phyloP scores from a whole-genome alignment of 805 yeast species.

The Metschnikowia matae region DNA sequence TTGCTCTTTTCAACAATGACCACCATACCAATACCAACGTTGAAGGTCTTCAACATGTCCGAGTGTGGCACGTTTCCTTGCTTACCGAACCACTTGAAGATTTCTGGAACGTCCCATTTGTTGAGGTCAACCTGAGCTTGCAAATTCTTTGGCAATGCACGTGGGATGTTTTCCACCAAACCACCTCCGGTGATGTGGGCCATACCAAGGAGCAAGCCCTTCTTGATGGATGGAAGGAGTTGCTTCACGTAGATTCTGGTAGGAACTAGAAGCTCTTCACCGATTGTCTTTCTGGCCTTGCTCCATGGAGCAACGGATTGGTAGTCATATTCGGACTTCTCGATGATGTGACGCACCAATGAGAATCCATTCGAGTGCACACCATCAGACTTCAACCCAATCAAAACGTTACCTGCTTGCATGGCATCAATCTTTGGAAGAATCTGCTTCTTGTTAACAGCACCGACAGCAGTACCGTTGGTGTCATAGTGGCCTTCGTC shows the following conservation, averaged over 20 bases:
- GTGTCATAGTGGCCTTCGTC: slow-evolving; percentile 95
- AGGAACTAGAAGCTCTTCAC: slow-evolving; percentile 82
- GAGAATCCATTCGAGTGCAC: slow-evolving; percentile 97
- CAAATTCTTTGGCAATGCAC: slow-evolving; percentile 79
- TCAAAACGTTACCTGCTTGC: slow-evolving; percentile 73
- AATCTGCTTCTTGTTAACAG: slow-evolving; percentile 70
- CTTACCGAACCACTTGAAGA: slow-evolving; percentile 91
- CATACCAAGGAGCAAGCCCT: slow-evolving; percentile 72
- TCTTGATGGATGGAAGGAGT: slow-evolving; percentile 65
- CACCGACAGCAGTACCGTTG: slow-evolving; percentile 98
- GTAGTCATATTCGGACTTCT: slow-evolving; percentile 67
- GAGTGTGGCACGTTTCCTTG: slow-evolving; percentile 84
- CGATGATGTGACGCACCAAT: slow-evolving; percentile 86
- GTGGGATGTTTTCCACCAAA: slow-evolving; percentile 89
- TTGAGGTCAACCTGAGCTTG: slow-evolving; percentile 77
- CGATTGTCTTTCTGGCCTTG: slow-evolving; percentile 61
- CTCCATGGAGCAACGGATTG: slow-evolving; percentile 81
- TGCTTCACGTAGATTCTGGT: slow-evolving; percentile 94
- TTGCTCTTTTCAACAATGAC: slow-evolving; percentile 70
- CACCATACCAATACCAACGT: slow-evolving; percentile 97
- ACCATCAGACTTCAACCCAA: slow-evolving; percentile 90
- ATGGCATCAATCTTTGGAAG: slow-evolving; percentile 68
- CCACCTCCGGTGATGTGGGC: slow-evolving; percentile 99
- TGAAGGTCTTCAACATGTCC: slow-evolving; percentile 87
- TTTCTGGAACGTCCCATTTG: slow-evolving; percentile 80